Conservation (phyloP, 257 asterid genomes). For the Catharanthus roseus region DNA sequence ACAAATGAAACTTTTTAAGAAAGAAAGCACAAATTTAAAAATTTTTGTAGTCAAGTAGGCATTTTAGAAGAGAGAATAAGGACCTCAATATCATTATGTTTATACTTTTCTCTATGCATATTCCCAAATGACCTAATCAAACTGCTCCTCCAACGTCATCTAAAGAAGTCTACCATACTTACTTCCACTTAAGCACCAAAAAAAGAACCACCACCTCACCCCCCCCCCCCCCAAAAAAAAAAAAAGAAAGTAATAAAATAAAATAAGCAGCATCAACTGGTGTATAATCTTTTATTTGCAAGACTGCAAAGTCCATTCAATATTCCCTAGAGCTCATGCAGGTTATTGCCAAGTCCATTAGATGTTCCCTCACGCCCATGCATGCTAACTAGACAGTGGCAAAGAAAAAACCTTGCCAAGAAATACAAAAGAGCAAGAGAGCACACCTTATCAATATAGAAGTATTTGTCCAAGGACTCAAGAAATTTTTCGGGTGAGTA, state of each 20-base stretch:
- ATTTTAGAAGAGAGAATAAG: neutral
- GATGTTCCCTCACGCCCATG: neutral
- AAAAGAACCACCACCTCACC: too few relatives aligned
- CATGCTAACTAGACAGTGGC: neutral
- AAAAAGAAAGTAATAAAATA: too few relatives aligned
- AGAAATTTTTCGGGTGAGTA: conserved; percentile 58
- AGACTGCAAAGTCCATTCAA: neutral
- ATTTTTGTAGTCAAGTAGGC: too few relatives aligned
- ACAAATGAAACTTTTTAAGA: too few relatives aligned
- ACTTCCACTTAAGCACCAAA: too few relatives aligned
- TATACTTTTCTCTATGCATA: neutral
- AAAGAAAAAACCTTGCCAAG: conserved; percentile 6
- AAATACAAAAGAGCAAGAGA: conserved; percentile 12
- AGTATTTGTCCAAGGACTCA: conserved; percentile 54
- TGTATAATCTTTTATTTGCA: neutral
- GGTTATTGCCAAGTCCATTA: neutral
- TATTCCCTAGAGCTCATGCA: neutral
- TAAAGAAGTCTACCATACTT: too few relatives aligned
- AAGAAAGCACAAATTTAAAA: neutral
- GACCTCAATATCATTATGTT: neutral
- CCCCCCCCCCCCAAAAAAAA: too few relatives aligned
- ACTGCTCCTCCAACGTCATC: neutral
- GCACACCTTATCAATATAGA: conserved; percentile 60
- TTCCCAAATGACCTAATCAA: neutral
- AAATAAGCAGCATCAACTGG: too few relatives aligned